Evolutionary conservation across 768 basidiomycete species (phyloP).

Genomic region (Suillus sp.): DNA sequence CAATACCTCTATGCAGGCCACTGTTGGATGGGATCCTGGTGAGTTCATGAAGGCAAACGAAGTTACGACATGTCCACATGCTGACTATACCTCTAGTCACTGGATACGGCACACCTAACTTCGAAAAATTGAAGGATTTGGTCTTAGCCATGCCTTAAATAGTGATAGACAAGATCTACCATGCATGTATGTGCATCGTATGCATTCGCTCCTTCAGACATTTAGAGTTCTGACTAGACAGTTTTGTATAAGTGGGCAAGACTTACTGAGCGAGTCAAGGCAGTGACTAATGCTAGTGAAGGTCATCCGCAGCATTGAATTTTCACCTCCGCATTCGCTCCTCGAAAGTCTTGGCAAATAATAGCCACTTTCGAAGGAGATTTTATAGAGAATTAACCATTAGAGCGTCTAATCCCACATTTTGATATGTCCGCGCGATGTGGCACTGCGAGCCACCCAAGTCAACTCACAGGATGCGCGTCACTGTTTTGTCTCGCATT

Average conservation of each 20-base stretch:
- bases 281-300: background rate
- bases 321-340: slow-evolving; percentile 83
- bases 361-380: background rate
- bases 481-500: too few species aligned
- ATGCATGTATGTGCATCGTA: background rate
- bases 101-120: slow-evolving; percentile 59
- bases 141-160: slow-evolving; percentile 20
- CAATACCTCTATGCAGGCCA: slow-evolving; percentile 37
- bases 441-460: background rate
- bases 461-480: too few species aligned
- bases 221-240: background rate
- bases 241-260: background rate
- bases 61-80: slow-evolving; percentile 11
- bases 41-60: slow-evolving; percentile 24
- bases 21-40: slow-evolving; percentile 63
- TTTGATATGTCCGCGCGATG: background rate
- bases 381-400: background rate
- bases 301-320: background rate
- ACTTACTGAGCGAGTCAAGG: background rate
- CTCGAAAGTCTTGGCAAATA: slow-evolving; percentile 72
- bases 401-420: background rate
- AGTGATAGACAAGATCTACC: background rate
- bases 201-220: background rate
- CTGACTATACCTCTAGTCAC: slow-evolving; percentile 43
- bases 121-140: slow-evolving; percentile 45